A percentile compares a stretch with the other conserved stretches of the same genome.
Conservation (phyloP, 2,329 filamentous ascomycete species). For the Trichoderma sp. region DNA sequence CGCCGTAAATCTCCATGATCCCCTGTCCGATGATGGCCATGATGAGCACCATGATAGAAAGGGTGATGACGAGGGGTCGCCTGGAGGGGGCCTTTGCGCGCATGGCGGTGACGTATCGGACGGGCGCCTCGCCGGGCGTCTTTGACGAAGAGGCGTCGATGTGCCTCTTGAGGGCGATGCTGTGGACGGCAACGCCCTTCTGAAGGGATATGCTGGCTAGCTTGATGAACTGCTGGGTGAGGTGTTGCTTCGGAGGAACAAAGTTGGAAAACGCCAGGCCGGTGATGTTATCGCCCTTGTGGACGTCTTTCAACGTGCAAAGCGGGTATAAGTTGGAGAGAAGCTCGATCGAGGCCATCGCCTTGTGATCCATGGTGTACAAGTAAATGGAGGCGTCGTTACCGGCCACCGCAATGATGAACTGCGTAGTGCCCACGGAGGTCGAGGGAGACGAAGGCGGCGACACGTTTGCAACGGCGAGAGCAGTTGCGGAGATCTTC, state of each 20-base stretch:
- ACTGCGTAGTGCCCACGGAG: conserved; percentile 68
- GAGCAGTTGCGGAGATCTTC: conserved; percentile 71
- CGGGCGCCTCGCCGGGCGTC: conserved; percentile 49
- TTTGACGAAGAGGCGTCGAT: conserved; percentile 41
- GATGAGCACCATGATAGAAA: conserved; percentile 60
- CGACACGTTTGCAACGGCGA: conserved; percentile 74
- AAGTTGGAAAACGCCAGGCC: conserved; percentile 62
- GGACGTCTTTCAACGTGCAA: conserved; percentile 56
- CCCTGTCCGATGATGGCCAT: conserved; percentile 65
- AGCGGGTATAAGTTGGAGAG: conserved; percentile 57
- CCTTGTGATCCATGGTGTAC: conserved; percentile 72
- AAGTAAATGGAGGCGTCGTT: conserved; percentile 78
- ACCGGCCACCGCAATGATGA: conserved; percentile 77
- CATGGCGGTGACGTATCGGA: conserved; percentile 71
- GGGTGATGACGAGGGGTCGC: conserved; percentile 54
- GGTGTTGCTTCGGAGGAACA: conserved; percentile 52
- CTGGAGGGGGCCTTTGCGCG: conserved; percentile 57
- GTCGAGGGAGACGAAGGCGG: conserved; percentile 53
- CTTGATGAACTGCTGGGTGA: conserved; percentile 55
- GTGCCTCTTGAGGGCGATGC: conserved; percentile 65
- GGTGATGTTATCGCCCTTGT: conserved; percentile 59
- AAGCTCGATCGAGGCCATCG: conserved; percentile 50
- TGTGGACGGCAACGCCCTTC: conserved; percentile 78
- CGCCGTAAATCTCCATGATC: conserved; percentile 64
- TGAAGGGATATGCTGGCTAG: conserved; percentile 81